Base-by-base conservation (phyloP, 768 basidiomycete species). In the Naganishia vaughanmartiniae region DNA sequence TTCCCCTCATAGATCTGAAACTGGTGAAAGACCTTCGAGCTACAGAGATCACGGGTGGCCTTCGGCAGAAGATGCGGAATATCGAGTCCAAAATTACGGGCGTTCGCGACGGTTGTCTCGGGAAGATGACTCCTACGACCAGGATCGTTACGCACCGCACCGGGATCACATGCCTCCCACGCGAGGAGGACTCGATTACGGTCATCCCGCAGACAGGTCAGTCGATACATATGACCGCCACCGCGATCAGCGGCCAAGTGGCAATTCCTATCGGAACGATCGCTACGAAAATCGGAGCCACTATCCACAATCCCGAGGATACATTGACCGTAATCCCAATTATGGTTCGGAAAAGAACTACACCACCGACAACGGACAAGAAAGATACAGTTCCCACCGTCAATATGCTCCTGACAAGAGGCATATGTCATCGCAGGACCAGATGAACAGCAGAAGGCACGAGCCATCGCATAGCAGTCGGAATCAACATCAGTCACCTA, bases 111-210 rank as follows among this genome's bases (percentile, higher is more conserved):
- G 42, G 19, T 11, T 14, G 39, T 24, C 21, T 15, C 36, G 42
- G 28, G 60, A 46, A 4, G 60, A 34, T 26, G 26, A 42, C 3
- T 10, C 39, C 28, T 42, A 45, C 26, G n/a, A 42, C 26, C 42
- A 28, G n/a, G 42, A 63, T 7, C 36, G 60, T 42, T 21, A 10
- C 11, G 34, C 7, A 33, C 5, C 6, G 31, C 55, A 26, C 28
- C 17, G 21, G 21, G 34, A 58, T 36, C 26, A 39, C 36, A 31
- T n/a, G 2, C 60, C 39, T 2, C 10, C 42, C 2, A 1, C 2
- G 19, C 39, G 60, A 63, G 17, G 42, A 30, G 60, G 60, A 2
- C 30, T 63, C 4, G 60, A 63, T 28, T 63, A 63, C 39, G 60
- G 26, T 26, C n/a, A 39, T 34, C 4, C 60, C 6, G 17, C 36